Base-by-base conservation (phyloP, 2,329 filamentous ascomycete genomes). In the Plectosphaerella plurivora region DNA sequence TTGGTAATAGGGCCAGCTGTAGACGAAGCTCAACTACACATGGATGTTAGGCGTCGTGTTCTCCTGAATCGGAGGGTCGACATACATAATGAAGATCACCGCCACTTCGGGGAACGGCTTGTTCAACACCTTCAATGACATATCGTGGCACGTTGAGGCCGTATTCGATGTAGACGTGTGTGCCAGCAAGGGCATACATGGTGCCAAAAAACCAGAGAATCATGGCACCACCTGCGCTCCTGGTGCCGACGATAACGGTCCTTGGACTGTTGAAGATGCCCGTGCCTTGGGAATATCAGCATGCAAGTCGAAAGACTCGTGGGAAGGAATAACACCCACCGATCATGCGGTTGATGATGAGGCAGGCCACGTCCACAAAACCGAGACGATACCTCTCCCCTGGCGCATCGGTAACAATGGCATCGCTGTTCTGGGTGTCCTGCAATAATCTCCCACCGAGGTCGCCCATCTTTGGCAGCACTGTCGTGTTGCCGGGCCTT, bases 141-240 rank as follows among this genome's bases (percentile, higher is more conserved):
- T 71, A 72, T 18, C 73, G 66, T 11, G 75, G 75, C 25, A 76
- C 66, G 28, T 73, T 74, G 16, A 78, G 65, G 2, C 75, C 74
- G 47, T 75, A 74, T 54, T 78, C 75, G 12, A 77, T 65, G 51
- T 70, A 71, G 9, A 71, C 68, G 25, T 71, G 68, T 11, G 63
- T 58, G 2, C 71, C 64, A 11, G 65, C 56, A 48, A 70, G 57
- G 51, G 69, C 66, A 52, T 74, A 73, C 16, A 74, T 53, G 35
- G 65, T 64, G 9, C 70, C 71, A 4, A 64, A 63, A 14, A 70
- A 53, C 73, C 73, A 75, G 24, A 75, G 61, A 10, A 75, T 63
- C 10, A 75, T 59, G 5, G 70, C 60, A 12, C 64, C 60, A 3
- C 66, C 68, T 1, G 65, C 62, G 35, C 65, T 70, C 20, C 55